Conservation (phyloP, 108 stramenopile genomes). For the Cyclostephanos invisitatus region DNA sequence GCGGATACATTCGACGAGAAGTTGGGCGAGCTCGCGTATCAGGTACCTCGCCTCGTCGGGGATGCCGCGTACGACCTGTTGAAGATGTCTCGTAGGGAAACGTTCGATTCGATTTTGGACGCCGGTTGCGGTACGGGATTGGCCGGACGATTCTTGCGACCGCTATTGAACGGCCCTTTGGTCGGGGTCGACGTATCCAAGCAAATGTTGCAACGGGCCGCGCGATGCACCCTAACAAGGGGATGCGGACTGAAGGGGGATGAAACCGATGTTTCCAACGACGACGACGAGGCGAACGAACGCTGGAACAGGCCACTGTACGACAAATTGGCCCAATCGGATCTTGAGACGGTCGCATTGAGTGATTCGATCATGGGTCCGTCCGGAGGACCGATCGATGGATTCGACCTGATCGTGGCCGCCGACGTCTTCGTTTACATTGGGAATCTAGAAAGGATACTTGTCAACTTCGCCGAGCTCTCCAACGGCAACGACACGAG, state of each 20-base stretch:
- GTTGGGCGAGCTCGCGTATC: conserved; percentile 55
- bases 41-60: conserved; percentile 65
- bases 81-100: conserved; percentile 17
- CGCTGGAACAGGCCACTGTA: conserved; percentile 47
- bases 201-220: conserved; percentile 72
- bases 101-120: conserved; percentile 57
- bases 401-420: conserved; percentile 73
- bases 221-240: conserved; percentile 49
- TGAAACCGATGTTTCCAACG: neutral
- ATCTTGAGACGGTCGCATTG: conserved; percentile 69
- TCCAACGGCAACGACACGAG: conserved; percentile 22
- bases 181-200: conserved; percentile 72
- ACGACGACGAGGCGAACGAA: conserved; percentile 26
- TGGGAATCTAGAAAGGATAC: conserved; percentile 55
- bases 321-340: conserved; percentile 57
- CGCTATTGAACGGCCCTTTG: conserved; percentile 46
- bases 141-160: conserved; percentile 64
- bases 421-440: conserved; percentile 81
- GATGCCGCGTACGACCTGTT: conserved; percentile 36
- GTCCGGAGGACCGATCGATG: conserved; percentile 20
- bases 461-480: conserved; percentile 50
- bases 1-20: conserved; percentile 79
- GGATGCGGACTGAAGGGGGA: conserved; percentile 59
- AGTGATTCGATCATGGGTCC: conserved; percentile 27
- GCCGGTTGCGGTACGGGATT: conserved; percentile 82